A percentile compares a stretch with the other conserved stretches of the same genome.
Evolutionary conservation across 163 green algal genomes (phyloP).

Genomic region (Coccomyxa subellipsoidea): DNA sequence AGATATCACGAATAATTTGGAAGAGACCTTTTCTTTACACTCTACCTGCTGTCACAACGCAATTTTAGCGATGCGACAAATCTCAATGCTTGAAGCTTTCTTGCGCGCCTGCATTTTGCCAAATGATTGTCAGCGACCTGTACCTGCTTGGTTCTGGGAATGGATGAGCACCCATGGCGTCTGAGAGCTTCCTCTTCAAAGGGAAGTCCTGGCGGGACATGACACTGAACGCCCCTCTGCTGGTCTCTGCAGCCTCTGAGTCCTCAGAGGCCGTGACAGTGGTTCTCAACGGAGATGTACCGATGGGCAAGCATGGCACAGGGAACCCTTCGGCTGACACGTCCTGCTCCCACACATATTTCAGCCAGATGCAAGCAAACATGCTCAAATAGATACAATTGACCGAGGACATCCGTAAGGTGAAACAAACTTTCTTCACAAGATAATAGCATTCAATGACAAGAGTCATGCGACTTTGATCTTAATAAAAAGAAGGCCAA

Average conservation of each 20-base stretch:
- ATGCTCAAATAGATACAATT: not conserved
- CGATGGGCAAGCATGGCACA: not conserved
- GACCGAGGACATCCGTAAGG: not conserved
- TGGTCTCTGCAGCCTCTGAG: constrained; percentile 5
- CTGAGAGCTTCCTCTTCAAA: constrained; percentile 7
- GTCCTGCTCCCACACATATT: not conserved
- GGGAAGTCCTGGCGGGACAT: not conserved
- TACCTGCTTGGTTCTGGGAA: not conserved
- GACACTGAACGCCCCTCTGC: constrained; percentile 4
- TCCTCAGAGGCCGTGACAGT: not conserved
- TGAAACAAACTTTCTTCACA: too few species aligned
- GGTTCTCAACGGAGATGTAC: not conserved
- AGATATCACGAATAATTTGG: not conserved
- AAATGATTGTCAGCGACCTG: too few species aligned
- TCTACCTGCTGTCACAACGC: too few species aligned
- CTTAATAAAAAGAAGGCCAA: not conserved
- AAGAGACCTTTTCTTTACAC: not conserved
- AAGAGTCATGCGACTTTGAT: too few species aligned
- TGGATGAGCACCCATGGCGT: not conserved
- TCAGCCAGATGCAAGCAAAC: not conserved
- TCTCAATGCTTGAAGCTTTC: too few species aligned
- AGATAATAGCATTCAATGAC: too few species aligned
- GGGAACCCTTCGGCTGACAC: not conserved
- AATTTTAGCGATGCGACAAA: too few species aligned
- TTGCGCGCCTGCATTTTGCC: too few species aligned